Evolutionary conservation across 2,329 filamentous ascomycete genomes (phyloP).

Genomic region (Ophiocordyceps camponoti-saundersi): DNA sequence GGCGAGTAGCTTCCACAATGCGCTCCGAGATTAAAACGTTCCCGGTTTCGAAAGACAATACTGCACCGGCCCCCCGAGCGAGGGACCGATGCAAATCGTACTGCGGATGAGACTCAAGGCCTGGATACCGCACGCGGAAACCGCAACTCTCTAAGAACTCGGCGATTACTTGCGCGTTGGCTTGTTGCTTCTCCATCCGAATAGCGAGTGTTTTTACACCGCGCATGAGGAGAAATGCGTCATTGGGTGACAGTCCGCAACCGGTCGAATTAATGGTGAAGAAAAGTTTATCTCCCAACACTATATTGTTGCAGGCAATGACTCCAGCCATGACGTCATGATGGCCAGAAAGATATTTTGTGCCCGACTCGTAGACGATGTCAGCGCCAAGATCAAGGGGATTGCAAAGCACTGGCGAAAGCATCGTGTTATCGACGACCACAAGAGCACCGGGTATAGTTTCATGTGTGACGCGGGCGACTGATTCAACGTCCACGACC

Average conservation of each 20-base stretch:
- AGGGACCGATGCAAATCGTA: constrained; percentile 94
- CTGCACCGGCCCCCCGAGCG: constrained; percentile 83
- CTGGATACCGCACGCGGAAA: constrained; percentile 90
- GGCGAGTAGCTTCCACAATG: constrained; percentile 79
- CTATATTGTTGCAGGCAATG: constrained; percentile 71
- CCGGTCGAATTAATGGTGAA: constrained; percentile 96
- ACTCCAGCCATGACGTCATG: constrained; percentile 99
- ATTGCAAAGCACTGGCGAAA: constrained; percentile 86
- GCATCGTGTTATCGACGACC: constrained; percentile 96
- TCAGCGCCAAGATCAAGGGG: constrained; percentile 89
- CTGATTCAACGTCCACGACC: constrained; percentile 77
- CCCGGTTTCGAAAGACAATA: constrained; percentile 91
- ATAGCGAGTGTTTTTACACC: constrained; percentile 94
- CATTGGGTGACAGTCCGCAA: constrained; percentile 85
- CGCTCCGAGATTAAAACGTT: constrained; percentile 69
- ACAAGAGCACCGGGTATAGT: constrained; percentile 67
- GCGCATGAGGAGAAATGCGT: constrained; percentile 87
- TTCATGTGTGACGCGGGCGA: constrained; percentile 60
- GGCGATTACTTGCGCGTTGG: constrained; percentile 79
- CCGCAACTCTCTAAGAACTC: constrained; percentile 81
- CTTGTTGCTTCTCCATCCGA: constrained; percentile 96
- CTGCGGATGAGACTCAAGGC: constrained; percentile 85
- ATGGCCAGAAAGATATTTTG: constrained; percentile 93
- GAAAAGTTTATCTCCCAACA: constrained; percentile 76
- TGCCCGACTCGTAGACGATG: constrained; percentile 93